phyloP scores from a whole-genome alignment of 331 rosid species.

The Cydonia oblonga region DNA sequence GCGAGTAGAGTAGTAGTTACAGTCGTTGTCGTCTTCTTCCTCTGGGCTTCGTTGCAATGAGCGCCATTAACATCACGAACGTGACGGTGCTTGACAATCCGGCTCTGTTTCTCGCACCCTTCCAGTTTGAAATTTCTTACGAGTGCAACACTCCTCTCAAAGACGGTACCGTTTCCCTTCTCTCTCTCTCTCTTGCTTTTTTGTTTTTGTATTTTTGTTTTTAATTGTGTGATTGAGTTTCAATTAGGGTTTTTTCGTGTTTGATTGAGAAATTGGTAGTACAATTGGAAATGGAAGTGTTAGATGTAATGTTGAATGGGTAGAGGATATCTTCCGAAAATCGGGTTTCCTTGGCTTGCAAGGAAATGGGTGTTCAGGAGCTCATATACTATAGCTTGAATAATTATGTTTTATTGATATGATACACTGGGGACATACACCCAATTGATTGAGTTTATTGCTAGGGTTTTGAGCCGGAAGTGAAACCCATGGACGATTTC shows the following conservation, averaged over 20 bases:
- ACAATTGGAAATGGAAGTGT: neutral
- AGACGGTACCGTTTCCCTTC: constrained; percentile 13
- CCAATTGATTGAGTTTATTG: neutral
- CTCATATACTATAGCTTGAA: neutral
- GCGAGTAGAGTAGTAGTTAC: neutral
- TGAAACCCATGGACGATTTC: neutral
- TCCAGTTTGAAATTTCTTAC: constrained; percentile 39
- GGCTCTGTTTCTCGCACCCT: constrained; percentile 32
- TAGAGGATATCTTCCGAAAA: neutral
- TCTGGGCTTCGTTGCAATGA: constrained; percentile 17
- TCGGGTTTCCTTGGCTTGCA: neutral
- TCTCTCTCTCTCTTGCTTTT: neutral
- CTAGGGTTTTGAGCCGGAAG: neutral
- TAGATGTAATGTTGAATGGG: neutral
- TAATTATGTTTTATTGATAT: neutral
- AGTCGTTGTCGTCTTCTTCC: neutral
- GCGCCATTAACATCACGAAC: constrained; percentile 28
- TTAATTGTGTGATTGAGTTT: neutral
- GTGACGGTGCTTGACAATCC: constrained; percentile 27
- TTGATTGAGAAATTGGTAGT: neutral
- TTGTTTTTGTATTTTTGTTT: neutral
- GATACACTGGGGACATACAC: neutral
- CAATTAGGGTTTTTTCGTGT: neutral
- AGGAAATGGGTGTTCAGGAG: neutral
- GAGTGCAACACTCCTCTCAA: constrained; percentile 36